Evolutionary conservation across 768 basidiomycete genomes (phyloP).

Genomic region (Piloderma croceum): DNA sequence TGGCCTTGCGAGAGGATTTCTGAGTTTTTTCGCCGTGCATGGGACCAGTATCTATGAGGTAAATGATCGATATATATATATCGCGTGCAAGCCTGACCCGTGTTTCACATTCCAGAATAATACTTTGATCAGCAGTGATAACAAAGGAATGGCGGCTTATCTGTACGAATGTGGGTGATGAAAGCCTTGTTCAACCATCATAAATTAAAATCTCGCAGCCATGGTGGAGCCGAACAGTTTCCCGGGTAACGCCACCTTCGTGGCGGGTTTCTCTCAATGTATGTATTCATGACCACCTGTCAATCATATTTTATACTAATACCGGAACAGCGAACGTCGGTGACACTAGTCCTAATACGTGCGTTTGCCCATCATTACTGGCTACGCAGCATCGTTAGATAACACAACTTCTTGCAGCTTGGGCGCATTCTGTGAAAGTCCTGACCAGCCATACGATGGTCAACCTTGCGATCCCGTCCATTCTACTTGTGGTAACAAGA

Average conservation of each 20-base stretch:
- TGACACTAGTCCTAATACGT: constrained; percentile 78
- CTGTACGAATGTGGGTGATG: constrained; percentile 58
- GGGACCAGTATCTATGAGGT: constrained; percentile 79
- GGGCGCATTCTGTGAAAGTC: constrained; percentile 74
- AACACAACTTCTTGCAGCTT: constrained; percentile 30
- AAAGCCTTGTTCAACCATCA: background rate
- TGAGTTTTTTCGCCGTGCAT: constrained; percentile 76
- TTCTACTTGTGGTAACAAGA: constrained; percentile 70
- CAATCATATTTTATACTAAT: constrained; percentile 8
- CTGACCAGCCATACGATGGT: constrained; percentile 63
- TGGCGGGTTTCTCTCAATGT: constrained; percentile 76
- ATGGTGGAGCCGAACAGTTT: constrained; percentile 55
- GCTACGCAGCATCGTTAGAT: constrained; percentile 6
- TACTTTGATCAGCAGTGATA: constrained; percentile 74
- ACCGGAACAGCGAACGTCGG: constrained; percentile 62
- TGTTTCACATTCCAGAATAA: constrained; percentile 70
- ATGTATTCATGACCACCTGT: constrained; percentile 17
- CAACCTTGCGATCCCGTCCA: constrained; percentile 62
- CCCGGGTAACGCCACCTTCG: constrained; percentile 66
- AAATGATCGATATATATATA: constrained; percentile 5
- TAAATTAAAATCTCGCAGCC: constrained; percentile 43
- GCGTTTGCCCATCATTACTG: constrained; percentile 9
- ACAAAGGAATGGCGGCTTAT: constrained; percentile 83
- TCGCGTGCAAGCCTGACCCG: too few relatives aligned
- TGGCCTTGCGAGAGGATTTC: constrained; percentile 57